These are phyloP conservation scores for Astragalus membranaceus DNA, from an alignment of 306 rosid genomes.

Conservation along the genomic window DNA sequence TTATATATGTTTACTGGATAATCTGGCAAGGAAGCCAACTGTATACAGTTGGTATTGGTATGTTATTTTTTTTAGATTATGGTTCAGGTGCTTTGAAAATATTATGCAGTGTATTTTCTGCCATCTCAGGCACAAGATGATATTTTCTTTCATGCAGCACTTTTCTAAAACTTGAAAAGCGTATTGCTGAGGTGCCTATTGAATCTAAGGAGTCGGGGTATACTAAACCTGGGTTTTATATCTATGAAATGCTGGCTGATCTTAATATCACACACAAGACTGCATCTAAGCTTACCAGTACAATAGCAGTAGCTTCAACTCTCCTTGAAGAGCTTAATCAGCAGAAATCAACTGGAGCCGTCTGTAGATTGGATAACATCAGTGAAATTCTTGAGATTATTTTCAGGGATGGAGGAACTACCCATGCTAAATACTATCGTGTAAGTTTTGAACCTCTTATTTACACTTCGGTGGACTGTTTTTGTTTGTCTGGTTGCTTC, in stretches of 20 bases:
- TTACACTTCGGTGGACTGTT: constrained; percentile 13
- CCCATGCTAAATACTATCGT: constrained; percentile 68
- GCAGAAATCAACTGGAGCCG: constrained; percentile 40
- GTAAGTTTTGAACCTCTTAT: constrained; percentile 40
- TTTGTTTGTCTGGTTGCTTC: constrained; percentile 10
- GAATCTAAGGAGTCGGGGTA: constrained; percentile 77
- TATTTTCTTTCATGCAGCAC: constrained; percentile 56
- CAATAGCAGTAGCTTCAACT: constrained; percentile 51
- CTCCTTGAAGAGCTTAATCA: constrained; percentile 84
- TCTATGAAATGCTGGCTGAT: constrained; percentile 72
- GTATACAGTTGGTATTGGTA: background rate
- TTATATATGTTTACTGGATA: constrained; percentile 12
- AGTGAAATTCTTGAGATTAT: constrained; percentile 52
- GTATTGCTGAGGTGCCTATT: constrained; percentile 81
- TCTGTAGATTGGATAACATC: constrained; percentile 72
- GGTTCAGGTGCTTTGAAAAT: constrained; percentile 1
- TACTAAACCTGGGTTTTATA: constrained; percentile 85
- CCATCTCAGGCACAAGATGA: constrained; percentile 13
- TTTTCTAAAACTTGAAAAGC: constrained; percentile 83
- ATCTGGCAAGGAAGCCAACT: constrained; percentile 10
- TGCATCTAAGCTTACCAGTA: constrained; percentile 39
- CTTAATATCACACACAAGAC: constrained; percentile 73
- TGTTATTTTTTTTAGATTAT: constrained; percentile 5
- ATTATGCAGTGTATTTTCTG: constrained; percentile 1
- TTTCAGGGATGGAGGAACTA: constrained; percentile 52